Evolutionary conservation across 768 basidiomycete species (phyloP).

Genomic region (Imleria badia): DNA sequence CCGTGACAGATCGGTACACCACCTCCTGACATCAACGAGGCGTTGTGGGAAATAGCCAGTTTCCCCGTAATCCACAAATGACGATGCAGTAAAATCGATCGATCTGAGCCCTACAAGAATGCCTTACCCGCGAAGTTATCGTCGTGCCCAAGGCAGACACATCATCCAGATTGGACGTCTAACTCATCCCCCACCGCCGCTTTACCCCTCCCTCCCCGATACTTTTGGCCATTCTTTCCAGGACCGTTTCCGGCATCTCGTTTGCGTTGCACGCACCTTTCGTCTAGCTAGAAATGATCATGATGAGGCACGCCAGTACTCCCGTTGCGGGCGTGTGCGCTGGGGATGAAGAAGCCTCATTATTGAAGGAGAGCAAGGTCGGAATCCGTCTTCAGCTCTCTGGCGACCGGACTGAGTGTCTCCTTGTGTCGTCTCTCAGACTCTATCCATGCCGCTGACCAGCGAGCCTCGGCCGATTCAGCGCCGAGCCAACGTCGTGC

Average conservation of each 20-base stretch:
- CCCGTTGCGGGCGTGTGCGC: not conserved
- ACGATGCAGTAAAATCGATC: constrained; percentile 11
- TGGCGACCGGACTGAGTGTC: constrained; percentile 5
- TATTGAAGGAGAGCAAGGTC: constrained; percentile 12
- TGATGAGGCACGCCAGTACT: constrained; percentile 4
- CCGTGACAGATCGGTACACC: constrained; percentile 4
- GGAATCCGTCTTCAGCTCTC: not conserved
- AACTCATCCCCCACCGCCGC: not conserved
- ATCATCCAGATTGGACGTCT: constrained; percentile 5
- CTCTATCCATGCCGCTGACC: constrained; percentile 1
- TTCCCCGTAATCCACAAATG: not conserved
- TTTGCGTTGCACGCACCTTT: not conserved
- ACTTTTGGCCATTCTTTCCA: not conserved
- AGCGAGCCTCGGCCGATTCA: constrained; percentile 10
- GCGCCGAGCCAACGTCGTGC: constrained; percentile 23
- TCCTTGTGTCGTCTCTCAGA: not conserved
- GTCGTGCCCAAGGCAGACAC: constrained; percentile 1
- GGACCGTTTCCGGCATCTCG: not conserved
- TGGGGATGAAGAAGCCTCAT: not conserved
- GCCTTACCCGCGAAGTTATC: not conserved
- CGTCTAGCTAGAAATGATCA: not conserved
- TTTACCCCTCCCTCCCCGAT: not conserved
- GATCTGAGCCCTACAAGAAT: constrained; percentile 1
- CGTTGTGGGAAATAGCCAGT: not conserved
- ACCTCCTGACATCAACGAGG: constrained; percentile 22